Evolutionary conservation across 2,329 filamentous ascomycete species (phyloP).

Genomic region (Aphanoascus verrucosus): DNA sequence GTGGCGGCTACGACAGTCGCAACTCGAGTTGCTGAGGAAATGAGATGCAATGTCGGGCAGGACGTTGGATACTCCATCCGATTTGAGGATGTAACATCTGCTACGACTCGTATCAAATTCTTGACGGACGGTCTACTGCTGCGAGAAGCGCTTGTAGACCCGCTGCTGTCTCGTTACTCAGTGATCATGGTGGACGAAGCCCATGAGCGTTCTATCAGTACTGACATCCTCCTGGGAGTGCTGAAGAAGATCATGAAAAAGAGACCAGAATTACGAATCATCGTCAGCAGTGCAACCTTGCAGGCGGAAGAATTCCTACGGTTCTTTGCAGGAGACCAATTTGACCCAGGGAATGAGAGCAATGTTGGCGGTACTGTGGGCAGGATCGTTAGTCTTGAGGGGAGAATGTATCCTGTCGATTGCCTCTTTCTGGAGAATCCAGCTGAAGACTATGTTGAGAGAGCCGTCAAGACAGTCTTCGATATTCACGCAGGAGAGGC

Average conservation of each 20-base stretch:
- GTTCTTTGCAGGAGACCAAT: slow-evolving; percentile 56
- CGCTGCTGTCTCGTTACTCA: slow-evolving; percentile 78
- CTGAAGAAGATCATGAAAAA: slow-evolving; percentile 80
- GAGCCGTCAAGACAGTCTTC: slow-evolving; percentile 69
- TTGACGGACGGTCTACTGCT: slow-evolving; percentile 87
- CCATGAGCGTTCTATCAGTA: slow-evolving; percentile 85
- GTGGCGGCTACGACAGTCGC: slow-evolving; percentile 89
- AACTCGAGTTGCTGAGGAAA: slow-evolving; percentile 77
- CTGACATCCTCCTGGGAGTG: slow-evolving; percentile 78
- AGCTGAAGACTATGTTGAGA: slow-evolving; percentile 76
- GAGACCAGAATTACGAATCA: slow-evolving; percentile 69
- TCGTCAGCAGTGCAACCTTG: slow-evolving; percentile 86
- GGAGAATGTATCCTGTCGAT: slow-evolving; percentile 80
- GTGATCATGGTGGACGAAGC: slow-evolving; percentile 98
- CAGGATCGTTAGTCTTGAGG: slow-evolving; percentile 72
- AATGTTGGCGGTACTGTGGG: slow-evolving; percentile 36
- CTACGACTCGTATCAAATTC: slow-evolving; percentile 82
- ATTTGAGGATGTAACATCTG: slow-evolving; percentile 83
- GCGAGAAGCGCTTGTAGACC: slow-evolving; percentile 85
- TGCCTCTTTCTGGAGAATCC: slow-evolving; percentile 68
- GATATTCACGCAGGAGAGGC: slow-evolving; percentile 74
- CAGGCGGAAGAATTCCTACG: slow-evolving; percentile 75
- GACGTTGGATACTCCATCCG: slow-evolving; percentile 87
- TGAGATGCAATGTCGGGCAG: slow-evolving; percentile 74
- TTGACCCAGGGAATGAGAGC: slow-evolving; percentile 24